Base-by-base conservation (phyloP, 768 basidiomycete genomes). In the Melanogaster broomeanus region DNA sequence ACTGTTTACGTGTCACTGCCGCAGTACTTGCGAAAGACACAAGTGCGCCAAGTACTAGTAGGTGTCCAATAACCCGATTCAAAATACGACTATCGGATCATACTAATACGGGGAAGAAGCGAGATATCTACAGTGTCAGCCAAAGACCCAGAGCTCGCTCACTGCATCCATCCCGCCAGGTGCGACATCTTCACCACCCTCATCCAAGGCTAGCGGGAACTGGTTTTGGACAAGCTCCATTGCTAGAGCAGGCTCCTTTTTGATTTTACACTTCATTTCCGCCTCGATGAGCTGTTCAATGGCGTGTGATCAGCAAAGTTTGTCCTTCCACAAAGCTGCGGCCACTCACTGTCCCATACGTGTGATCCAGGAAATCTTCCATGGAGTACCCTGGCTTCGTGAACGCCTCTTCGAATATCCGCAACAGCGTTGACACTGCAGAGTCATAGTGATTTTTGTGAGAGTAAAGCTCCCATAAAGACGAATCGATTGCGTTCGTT, bases 341-440 rank as follows among this genome's bases (percentile, higher is more conserved):
- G 35, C 31, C 33, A 68, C 84, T 48, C 60, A 93, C 91, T 58
- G 91, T 92, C 34, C 77, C 80, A 61, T 92, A 93, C 3, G 90
- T 89, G 65, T 98, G 96, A 67, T 98, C 97, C 64, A 98, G 68
- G 68, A 98, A 99, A 65, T 98, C 96, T 59, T 98, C 96, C 83
- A 97, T 82, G 13, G 83, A 75, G 69, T 94, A 98, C 31, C 77
- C 78, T 16, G 87, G 91, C 64, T 96, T 98, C n/a, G 93, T 98
- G 72, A 99, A 97, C 5, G 89, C 87, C 64, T 95, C 93, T 12
- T 78, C 78, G 59, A 97, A 91, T 48, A 99, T 86, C 62, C 87
- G 87, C 25, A 84, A 85, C 41, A 98, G 68, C 0, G 91, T 91
- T n/a, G 90, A 84, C n/a, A 96, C 88, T 1, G 84, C 81, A 2